Evolutionary conservation across 2,329 filamentous ascomycete species (phyloP), one percentile per base, ranked within the genome.

Genomic region (Aschersonia sp.): DNA sequence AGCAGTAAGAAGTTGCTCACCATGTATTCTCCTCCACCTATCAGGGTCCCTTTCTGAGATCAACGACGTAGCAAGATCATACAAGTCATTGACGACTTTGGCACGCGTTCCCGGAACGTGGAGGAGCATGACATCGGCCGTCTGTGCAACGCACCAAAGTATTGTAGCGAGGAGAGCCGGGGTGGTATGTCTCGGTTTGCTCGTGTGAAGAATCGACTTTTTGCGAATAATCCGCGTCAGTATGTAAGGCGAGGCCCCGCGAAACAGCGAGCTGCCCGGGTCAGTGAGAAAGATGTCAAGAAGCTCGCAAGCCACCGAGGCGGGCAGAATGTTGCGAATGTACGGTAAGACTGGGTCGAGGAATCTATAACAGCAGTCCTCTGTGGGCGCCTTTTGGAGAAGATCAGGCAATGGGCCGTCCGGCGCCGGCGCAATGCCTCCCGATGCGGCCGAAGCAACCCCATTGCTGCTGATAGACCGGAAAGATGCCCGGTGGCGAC

Each of bases 201-300:
- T 58, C 2, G 64, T 57, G 42, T 68, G 62, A 0, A 69, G 57
- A 5, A 73, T 58, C 0, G 69, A 70, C 47, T 62, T 62, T 50
- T 64, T 69, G 14, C 69, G 63, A 43, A 73, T 66, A 46, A 74
- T 63, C 29, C 67, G 60, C 0, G 68, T 69, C 22, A 73, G 58
- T 12, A 73, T 66, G 49, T 72, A 72, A 0, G 71, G 70, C 4
- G 69, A 73, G 0, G 67, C 64, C 39, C 62, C 66, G 11, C 65
- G 63, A 49, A 70, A 69, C 0, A 69, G 56, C 4, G 66, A 68
- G 47, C 61, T 68, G 4, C 65, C 67, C 0, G 68, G 64, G 30
- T 70, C 68, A 9, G 64, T 65, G 49, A 74, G 63, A 51, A 69
- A 74, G 1, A 71, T 62, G 45, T 73, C 70, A 2, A 74, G 59